These are phyloP conservation scores for Trichoderma guizhouense DNA, from an alignment of 2,329 filamentous ascomycete genomes.

Conservation along the genomic window DNA sequence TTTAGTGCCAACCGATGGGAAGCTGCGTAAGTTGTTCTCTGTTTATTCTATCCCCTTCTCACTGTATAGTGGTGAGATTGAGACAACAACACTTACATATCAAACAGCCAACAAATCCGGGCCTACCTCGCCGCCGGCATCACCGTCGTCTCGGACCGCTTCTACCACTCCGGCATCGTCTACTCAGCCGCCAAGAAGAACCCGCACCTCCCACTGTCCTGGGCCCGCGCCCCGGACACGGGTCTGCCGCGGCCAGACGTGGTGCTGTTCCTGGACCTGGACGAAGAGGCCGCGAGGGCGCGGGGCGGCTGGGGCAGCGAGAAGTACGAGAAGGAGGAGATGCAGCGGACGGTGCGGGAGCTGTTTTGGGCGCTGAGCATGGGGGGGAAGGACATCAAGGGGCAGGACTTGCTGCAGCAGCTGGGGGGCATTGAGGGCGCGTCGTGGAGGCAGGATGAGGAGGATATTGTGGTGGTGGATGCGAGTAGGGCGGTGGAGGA, in stretches of 20 bases:
- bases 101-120: constrained; percentile 47
- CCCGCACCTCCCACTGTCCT: constrained; percentile 64
- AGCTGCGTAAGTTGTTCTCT: constrained; percentile 45
- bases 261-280: constrained; percentile 82
- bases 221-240: constrained; percentile 81
- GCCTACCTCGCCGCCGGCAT: constrained; percentile 59
- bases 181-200: constrained; percentile 88
- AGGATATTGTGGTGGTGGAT: constrained; percentile 53
- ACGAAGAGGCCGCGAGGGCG: constrained; percentile 65
- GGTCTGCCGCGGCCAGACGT: constrained; percentile 85
- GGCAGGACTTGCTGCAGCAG: constrained; percentile 24
- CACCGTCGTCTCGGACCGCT: constrained; percentile 83
- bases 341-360: constrained; percentile 75
- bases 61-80: too few relatives aligned
- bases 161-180: constrained; percentile 91
- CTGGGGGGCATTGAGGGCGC: constrained; percentile 24
- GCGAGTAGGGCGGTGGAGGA: constrained; percentile 54
- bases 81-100: too few relatives aligned
- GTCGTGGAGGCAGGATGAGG: constrained; percentile 47
- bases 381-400: constrained; percentile 40
- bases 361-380: constrained; percentile 62
- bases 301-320: constrained; percentile 88
- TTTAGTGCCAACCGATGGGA: constrained; percentile 95
- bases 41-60: too few relatives aligned
- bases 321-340: constrained; percentile 78